Evolutionary conservation across 305 asterid species (phyloP).

Genomic region (Fraxinus paxiana): DNA sequence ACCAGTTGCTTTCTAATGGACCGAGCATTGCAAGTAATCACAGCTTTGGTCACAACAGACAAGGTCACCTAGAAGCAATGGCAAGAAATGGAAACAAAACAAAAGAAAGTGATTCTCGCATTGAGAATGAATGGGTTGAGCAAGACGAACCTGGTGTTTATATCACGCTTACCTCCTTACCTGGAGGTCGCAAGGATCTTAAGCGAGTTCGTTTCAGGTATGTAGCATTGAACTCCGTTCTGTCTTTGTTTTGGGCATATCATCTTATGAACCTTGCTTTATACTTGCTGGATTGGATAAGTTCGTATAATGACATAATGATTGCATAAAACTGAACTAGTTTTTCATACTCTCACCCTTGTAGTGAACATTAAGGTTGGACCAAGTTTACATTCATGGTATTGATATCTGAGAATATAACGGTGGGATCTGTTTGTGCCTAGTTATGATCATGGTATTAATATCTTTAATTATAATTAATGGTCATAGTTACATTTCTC

Average conservation of each 20-base stretch:
- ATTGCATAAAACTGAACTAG: neutral
- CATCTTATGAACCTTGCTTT: neutral
- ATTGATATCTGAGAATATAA: neutral
- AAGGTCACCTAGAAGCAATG: constrained; percentile 47
- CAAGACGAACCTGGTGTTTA: constrained; percentile 98
- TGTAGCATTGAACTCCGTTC: constrained; percentile 17
- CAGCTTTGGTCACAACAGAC: constrained; percentile 57
- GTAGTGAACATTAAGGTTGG: neutral
- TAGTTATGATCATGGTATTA: neutral
- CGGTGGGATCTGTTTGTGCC: neutral
- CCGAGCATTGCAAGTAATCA: constrained; percentile 48
- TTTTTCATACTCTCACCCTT: neutral
- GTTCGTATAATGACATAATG: neutral
- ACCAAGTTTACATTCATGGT: neutral
- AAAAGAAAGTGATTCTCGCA: constrained; percentile 64
- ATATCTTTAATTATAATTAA: neutral
- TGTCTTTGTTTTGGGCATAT: neutral
- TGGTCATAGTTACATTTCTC: neutral
- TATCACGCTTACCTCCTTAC: constrained; percentile 87
- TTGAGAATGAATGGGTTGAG: constrained; percentile 91
- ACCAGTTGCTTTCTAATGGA: constrained; percentile 52
- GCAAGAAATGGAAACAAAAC: constrained; percentile 59
- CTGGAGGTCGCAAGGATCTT: constrained; percentile 89
- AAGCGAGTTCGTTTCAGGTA: constrained; percentile 99
- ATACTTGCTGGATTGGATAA: neutral